Evolutionary conservation across 495 filamentous ascomycete genomes (phyloP), one percentile per base, ranked within the genome.

Genomic region (Lepraria neglecta): DNA sequence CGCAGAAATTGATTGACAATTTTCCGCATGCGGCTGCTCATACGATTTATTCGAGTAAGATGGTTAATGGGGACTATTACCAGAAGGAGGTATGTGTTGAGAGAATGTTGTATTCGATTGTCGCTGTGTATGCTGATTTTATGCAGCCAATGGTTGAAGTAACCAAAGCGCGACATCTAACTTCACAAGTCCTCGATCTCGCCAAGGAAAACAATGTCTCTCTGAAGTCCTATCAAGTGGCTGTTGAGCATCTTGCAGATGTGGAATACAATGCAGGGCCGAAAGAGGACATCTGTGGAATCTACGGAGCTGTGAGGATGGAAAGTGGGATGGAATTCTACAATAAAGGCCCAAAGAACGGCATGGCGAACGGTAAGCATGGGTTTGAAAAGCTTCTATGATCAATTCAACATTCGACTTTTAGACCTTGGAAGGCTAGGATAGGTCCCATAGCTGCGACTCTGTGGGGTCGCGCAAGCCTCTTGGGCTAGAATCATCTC

Each of bases 1-100:
- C 82, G 69, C 78, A 82, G 54, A 71, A 74, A 58, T 69, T 82
- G 53, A 78, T 82, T 45, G 73, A 73, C 12, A 46, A 21, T 46
- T 58, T 58, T 7, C 42, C 56, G 7, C 17, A 47, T 52, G 48
- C 48, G 43, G 40, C 27, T 12, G 28, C 56, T 38, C 42, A 44
- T 44, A 46, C 56, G 28, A 19, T 58, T 14, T 58, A 58, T 33
- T 58, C 56, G 6, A 30, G 12, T 10, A 58, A 46, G 42, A 58
- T 58, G 42, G 19, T 45, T 6, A 46, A 14, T 28, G 56, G 56
- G 15, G 56, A 33, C 14, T 58, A 58, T 21, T 31, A 44, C 5
- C 21, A 46, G 43, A 38, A 35, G 17, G 56, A 58, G 43, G 56
- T 58, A 47, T 10, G 38, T n/a, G 3, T 15, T 10, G 27, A 24